These are phyloP conservation scores for Acacia crassicarpa DNA, from an alignment of 306 rosid species.

Conservation along the genomic window DNA sequence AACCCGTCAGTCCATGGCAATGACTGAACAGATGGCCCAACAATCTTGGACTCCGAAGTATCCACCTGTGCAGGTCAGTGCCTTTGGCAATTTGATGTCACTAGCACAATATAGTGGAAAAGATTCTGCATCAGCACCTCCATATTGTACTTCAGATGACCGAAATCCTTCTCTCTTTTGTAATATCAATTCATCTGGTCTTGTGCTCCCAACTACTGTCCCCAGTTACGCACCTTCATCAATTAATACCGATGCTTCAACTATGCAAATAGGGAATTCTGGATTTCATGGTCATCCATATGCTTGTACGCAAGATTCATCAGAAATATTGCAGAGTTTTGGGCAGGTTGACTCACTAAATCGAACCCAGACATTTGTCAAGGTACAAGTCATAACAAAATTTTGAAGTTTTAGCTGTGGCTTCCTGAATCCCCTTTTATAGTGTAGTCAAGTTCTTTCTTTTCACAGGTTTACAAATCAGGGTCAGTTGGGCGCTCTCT, in stretches of 20 bases:
- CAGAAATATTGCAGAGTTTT: constrained; percentile 67
- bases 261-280: constrained; percentile 67
- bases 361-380: constrained; percentile 68
- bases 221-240: constrained; percentile 55
- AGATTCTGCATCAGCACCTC: constrained; percentile 48
- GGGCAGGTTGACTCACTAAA: constrained; percentile 66
- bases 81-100: constrained; percentile 57
- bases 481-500: constrained; percentile 92
- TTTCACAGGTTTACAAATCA: constrained; percentile 74
- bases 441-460: constrained; percentile 27
- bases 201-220: constrained; percentile 69
- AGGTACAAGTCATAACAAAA: constrained; percentile 43
- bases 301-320: constrained; percentile 63
- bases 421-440: neutral
- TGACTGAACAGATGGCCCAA: constrained; percentile 65
- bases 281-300: constrained; percentile 66
- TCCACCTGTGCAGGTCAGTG: constrained; percentile 53
- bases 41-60: constrained; percentile 62
- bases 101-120: constrained; percentile 60
- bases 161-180: constrained; percentile 75
- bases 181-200: constrained; percentile 85
- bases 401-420: constrained; percentile 10
- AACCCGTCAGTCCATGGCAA: constrained; percentile 51
- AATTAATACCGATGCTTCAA: constrained; percentile 52
- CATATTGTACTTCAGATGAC: constrained; percentile 51